Evolutionary conservation across 148 eudicot species (phyloP).

Genomic region (Beta vulgaris): DNA sequence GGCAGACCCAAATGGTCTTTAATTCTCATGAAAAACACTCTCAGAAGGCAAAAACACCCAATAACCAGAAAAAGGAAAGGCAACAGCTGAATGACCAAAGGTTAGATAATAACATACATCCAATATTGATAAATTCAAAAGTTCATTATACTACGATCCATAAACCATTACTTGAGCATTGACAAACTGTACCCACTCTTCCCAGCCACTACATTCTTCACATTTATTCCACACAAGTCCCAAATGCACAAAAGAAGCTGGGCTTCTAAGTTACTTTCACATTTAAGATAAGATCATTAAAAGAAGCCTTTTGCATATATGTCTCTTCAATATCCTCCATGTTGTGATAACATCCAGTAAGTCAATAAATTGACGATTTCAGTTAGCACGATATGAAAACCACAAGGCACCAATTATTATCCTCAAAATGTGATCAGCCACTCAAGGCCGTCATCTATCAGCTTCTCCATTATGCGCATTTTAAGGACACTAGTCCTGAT

Average conservation of each 20-base stretch:
- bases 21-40: constrained; percentile 19
- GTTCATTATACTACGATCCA: constrained; percentile 22
- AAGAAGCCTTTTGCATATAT: constrained; percentile 15
- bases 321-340: constrained; percentile 20
- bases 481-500: constrained; percentile 20
- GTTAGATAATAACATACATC: constrained; percentile 21
- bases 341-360: constrained; percentile 16
- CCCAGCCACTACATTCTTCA: constrained; percentile 23
- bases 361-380: constrained; percentile 10
- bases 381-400: constrained; percentile 10
- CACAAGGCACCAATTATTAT: constrained; percentile 23
- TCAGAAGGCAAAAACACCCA: constrained; percentile 9
- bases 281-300: constrained; percentile 13
- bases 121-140: constrained; percentile 21
- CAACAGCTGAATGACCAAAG: constrained; percentile 18
- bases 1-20: constrained; percentile 16
- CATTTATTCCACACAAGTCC: constrained; percentile 23
- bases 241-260: constrained; percentile 20
- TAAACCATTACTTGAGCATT: constrained; percentile 22
- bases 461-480: constrained; percentile 20
- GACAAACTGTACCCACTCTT: constrained; percentile 25
- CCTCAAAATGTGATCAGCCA: constrained; percentile 26
- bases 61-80: constrained; percentile 20
- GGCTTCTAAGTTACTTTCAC: constrained; percentile 13
- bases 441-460: constrained; percentile 31